phyloP scores from a whole-genome alignment of 257 asterid genomes.

The Solanum pimpinellifolium region DNA sequence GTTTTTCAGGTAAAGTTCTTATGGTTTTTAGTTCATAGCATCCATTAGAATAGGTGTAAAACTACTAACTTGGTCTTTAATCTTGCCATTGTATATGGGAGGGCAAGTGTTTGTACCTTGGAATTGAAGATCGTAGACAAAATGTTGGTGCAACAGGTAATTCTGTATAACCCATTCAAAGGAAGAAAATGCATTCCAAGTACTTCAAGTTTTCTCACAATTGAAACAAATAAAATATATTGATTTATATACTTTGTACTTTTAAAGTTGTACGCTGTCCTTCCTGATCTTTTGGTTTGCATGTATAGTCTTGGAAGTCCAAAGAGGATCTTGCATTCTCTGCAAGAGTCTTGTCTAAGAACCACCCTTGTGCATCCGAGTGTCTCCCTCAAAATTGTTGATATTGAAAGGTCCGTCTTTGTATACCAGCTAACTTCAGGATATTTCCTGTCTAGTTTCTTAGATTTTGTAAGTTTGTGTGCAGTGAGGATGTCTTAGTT shows the following conservation, averaged over 20 bases:
- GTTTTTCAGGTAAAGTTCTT: neutral
- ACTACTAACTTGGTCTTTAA: neutral
- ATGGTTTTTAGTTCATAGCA: neutral
- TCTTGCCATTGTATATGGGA: neutral
- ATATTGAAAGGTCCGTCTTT: conserved; percentile 54
- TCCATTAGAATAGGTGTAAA: neutral
- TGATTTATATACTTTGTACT: neutral
- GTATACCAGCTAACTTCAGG: conserved; percentile 6
- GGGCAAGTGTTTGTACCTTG: neutral
- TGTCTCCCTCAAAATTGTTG: conserved; percentile 46
- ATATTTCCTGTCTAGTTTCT: conserved; percentile 1
- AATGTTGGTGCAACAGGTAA: neutral
- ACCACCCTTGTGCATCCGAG: conserved; percentile 61
- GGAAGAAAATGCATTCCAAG: neutral
- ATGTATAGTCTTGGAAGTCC: conserved; percentile 30
- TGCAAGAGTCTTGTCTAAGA: conserved; percentile 57
- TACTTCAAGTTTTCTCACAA: conserved; percentile 8
- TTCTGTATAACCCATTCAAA: too few species aligned
- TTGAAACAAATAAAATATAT: neutral
- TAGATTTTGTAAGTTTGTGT: conserved; percentile 10
- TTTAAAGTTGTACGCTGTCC: conserved; percentile 4
- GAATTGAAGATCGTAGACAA: too few species aligned
- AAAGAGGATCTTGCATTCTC: conserved; percentile 58
- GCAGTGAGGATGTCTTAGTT: conserved; percentile 66
- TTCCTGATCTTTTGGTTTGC: conserved; percentile 13